phyloP scores from a whole-genome alignment of 2,329 filamentous ascomycete species.

The Cercospora sp. region DNA sequence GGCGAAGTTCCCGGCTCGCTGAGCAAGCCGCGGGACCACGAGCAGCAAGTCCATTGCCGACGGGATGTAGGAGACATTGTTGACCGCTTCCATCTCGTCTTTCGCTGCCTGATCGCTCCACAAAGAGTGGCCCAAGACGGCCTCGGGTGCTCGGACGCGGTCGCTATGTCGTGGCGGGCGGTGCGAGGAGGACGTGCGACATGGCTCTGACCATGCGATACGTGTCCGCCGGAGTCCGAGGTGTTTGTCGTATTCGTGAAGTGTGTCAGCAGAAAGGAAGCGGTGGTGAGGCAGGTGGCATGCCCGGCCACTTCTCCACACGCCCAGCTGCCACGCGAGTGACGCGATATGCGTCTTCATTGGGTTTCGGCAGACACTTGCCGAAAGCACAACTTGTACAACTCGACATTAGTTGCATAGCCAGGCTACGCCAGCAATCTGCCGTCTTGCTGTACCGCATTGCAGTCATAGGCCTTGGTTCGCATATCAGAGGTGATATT shows the following conservation, averaged over 20 bases:
- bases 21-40: slow-evolving; percentile 69
- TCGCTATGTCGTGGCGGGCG: background rate
- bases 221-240: background rate
- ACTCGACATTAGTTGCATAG: background rate
- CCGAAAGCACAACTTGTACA: background rate
- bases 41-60: slow-evolving; percentile 68
- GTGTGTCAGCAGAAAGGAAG: background rate
- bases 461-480: background rate
- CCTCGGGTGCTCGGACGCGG: background rate
- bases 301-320: background rate
- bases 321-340: slow-evolving; percentile 2
- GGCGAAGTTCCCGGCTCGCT: slow-evolving; percentile 64
- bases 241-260: background rate
- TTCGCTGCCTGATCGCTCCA: background rate
- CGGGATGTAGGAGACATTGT: slow-evolving; percentile 43
- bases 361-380: background rate
- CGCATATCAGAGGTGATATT: background rate
- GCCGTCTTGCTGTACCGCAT: background rate
- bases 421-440: background rate
- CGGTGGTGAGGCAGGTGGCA: background rate
- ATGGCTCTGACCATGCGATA: slow-evolving; percentile 5
- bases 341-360: slow-evolving; percentile 5
- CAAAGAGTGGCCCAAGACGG: background rate
- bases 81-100: slow-evolving; percentile 20
- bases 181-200: background rate